phyloP scores from a whole-genome alignment of 2,329 filamentous ascomycete genomes.

The Botrytis medusae region DNA sequence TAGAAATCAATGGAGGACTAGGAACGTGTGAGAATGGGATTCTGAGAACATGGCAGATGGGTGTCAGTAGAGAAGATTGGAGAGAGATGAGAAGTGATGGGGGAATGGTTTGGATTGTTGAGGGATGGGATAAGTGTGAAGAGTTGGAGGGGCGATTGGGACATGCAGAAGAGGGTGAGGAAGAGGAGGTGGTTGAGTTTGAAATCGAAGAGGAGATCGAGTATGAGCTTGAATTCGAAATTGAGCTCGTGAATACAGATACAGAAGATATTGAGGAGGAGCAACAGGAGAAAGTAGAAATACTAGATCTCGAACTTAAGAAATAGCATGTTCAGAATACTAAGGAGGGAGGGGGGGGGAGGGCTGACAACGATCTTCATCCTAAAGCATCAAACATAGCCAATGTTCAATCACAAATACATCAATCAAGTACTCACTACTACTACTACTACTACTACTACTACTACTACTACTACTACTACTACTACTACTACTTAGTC shows the following conservation, averaged over 20 bases:
- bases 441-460: neutral
- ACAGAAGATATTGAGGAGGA: neutral
- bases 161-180: neutral
- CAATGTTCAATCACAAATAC: neutral
- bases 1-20: neutral
- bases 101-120: conserved; percentile 7
- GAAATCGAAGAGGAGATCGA: neutral
- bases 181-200: neutral
- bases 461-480: too few species aligned
- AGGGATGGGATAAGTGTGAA: conserved; percentile 7
- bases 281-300: neutral
- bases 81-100: neutral
- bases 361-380: neutral
- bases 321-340: too few species aligned
- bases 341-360: neutral
- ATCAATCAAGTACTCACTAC: neutral
- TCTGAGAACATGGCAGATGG: conserved; percentile 7
- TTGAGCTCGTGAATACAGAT: neutral
- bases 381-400: neutral
- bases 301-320: neutral
- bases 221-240: neutral
- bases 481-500: too few species aligned
- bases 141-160: neutral
- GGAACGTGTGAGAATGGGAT: conserved; percentile 3
- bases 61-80: conserved; percentile 4